These are phyloP conservation scores for Lonicera japonica DNA, from an alignment of 129 eudicot species.

Conservation along the genomic window DNA sequence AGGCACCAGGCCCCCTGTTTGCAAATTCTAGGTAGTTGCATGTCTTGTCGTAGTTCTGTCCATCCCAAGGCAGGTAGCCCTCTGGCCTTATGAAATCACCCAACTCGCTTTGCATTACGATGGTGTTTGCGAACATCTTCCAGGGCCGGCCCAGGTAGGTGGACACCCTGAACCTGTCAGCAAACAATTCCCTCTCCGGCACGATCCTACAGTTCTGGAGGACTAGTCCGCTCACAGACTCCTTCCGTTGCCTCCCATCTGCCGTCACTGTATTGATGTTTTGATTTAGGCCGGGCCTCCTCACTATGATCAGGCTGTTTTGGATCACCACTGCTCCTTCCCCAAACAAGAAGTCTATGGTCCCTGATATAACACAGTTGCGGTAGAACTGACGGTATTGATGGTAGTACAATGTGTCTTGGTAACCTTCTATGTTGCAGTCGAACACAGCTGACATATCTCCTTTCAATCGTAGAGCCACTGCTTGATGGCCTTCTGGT, in stretches of 20 bases:
- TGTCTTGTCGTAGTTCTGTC: conserved; percentile 18
- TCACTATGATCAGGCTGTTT: conserved; percentile 37
- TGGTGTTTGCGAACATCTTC: conserved; percentile 33
- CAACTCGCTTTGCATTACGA: conserved; percentile 35
- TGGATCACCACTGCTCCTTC: conserved; percentile 48
- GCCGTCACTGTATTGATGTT: conserved; percentile 51
- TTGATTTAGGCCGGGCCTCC: conserved; percentile 33
- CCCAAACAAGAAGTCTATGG: conserved; percentile 64
- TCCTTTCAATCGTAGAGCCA: conserved; percentile 43
- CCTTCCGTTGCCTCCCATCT: conserved; percentile 34
- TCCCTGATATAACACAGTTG: conserved; percentile 48
- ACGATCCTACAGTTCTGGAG: conserved; percentile 47
- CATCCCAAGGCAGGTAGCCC: conserved; percentile 49
- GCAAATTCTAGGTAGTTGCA: conserved; percentile 35
- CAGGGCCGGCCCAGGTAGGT: conserved; percentile 63
- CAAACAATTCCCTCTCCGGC: conserved; percentile 25
- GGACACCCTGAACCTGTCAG: conserved; percentile 22
- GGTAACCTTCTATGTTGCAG: conserved; percentile 60
- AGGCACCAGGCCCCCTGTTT: conserved; percentile 54
- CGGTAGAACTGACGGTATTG: conserved; percentile 44
- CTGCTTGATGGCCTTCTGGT: conserved; percentile 68
- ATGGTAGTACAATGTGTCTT: conserved; percentile 66
- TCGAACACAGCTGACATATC: conserved; percentile 46
- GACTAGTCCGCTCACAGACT: conserved; percentile 40
- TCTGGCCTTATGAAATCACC: conserved; percentile 53